Conservation (phyloP, 2,329 filamentous ascomycete genomes). For the Cladosporium sp. region DNA sequence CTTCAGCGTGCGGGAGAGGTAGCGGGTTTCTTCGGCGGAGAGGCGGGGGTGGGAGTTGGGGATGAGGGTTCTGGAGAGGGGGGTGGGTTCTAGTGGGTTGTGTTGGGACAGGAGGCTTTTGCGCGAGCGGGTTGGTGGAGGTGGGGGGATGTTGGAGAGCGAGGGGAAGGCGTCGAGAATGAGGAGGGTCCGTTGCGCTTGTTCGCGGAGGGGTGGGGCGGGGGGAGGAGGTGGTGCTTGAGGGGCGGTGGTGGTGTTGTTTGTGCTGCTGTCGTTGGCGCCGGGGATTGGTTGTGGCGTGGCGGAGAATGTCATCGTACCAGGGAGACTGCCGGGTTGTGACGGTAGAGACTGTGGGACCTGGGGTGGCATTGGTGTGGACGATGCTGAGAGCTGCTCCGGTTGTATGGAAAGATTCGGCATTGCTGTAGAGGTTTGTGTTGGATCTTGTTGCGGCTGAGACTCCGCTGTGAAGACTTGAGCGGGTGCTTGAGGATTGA, state of each 20-base stretch:
- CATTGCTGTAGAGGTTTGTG: constrained; percentile 9
- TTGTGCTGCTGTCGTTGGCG: constrained; percentile 6
- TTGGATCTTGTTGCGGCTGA: constrained; percentile 4
- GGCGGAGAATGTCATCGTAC: constrained; percentile 9
- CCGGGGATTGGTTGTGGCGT: constrained; percentile 11
- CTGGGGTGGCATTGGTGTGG: constrained; percentile 34
- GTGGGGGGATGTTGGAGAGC: constrained; percentile 15
- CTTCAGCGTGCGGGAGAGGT: constrained; percentile 40
- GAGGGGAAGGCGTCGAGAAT: constrained; percentile 27
- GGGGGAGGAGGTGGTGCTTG: constrained; percentile 18
- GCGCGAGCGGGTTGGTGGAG: constrained; percentile 17
- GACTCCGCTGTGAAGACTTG: background rate
- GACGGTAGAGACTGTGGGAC: constrained; percentile 9
- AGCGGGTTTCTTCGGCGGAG: constrained; percentile 45
- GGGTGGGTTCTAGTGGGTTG: constrained; percentile 46
- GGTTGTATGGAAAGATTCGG: background rate
- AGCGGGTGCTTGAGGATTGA: background rate
- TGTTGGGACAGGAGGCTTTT: constrained; percentile 20
- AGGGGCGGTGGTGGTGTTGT: constrained; percentile 13
- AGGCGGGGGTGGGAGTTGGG: constrained; percentile 46
- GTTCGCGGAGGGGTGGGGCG: constrained; percentile 13
- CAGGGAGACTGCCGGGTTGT: constrained; percentile 13
- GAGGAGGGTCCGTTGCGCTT: constrained; percentile 15
- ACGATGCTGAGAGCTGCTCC: constrained; percentile 45
- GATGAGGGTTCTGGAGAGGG: constrained; percentile 55